Evolutionary conservation across 2,329 filamentous ascomycete genomes (phyloP), one percentile per base, ranked within the genome.

Genomic region (Diplodia scrobiculata): DNA sequence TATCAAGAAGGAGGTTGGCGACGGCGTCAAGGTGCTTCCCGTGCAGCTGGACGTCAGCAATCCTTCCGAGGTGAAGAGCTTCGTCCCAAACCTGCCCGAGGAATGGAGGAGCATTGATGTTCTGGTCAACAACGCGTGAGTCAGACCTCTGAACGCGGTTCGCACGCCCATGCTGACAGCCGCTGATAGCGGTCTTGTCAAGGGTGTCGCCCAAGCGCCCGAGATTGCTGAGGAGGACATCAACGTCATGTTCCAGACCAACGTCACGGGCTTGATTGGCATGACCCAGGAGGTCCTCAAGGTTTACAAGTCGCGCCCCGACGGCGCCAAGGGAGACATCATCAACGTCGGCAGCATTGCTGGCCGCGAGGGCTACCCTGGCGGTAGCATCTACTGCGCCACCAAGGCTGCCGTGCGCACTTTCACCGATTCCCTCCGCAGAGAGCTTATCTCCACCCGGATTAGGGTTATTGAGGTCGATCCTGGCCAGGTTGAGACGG

Each of bases 331-430:
- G 51, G 94, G 94, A 72, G 95, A 98, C 76, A 93, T 99, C 76
- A 96, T 99, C 81, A 98, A 97, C 75, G 88, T 97, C 73, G 93
- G 93, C 68, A 92, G 89, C 71, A 93, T 97, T 74, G 93, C 93
- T n/a, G 93, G 92, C 34, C 86, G 92, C 52, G 92, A 96, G 72
- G 85, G 91, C 11, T 97, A 97, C 77, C 83, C 87, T 0, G 91
- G 92, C 59, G 93, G 93, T 32, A 88, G 88, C 76, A 96, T 97
- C 75, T 97, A 97, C 84, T 97, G 93, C 78, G 91, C 92, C 0
- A 93, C 91, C 67, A 97, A 97, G 80, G 91, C 92, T 21, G 93
- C 93, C 1, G 89, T 97, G 66, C 86, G 90, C 71, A 89, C 85
- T 70, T 97, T 96, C 79, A 92, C 91, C 0, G 92, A 96, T 66